These are phyloP conservation scores for Sicyos edulis DNA, from an alignment of 306 rosid genomes.

Conservation along the genomic window DNA sequence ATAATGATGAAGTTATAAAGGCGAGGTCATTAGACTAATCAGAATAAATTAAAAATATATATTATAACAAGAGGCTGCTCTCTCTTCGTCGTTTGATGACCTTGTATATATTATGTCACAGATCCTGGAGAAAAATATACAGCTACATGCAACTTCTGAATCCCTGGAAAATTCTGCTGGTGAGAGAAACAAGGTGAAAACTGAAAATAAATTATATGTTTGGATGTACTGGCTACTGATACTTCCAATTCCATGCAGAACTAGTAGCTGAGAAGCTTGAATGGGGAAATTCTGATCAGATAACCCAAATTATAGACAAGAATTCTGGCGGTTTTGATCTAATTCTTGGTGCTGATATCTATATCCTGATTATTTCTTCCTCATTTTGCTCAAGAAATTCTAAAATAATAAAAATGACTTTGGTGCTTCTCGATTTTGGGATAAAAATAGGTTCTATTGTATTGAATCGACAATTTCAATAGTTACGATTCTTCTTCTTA, in stretches of 20 bases:
- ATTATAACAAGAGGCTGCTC: slow-evolving; percentile 11
- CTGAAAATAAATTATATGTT: slow-evolving; percentile 15
- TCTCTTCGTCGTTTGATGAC: slow-evolving; percentile 24
- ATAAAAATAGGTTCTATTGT: too few relatives aligned
- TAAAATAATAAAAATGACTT: neutral
- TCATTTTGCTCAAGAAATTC: slow-evolving; percentile 18
- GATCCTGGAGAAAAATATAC: slow-evolving; percentile 78
- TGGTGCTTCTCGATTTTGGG: neutral
- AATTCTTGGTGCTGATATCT: slow-evolving; percentile 91
- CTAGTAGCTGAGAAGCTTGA: slow-evolving; percentile 70
- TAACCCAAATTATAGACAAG: slow-evolving; percentile 46
- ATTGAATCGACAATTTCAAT: too few relatives aligned
- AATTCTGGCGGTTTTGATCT: slow-evolving; percentile 66
- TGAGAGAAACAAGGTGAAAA: slow-evolving; percentile 34
- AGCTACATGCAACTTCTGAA: slow-evolving; percentile 61
- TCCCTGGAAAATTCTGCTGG: slow-evolving; percentile 39
- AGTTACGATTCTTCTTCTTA: too few relatives aligned
- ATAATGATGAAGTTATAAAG: slow-evolving; percentile 90
- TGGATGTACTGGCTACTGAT: neutral
- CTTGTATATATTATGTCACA: slow-evolving; percentile 30
- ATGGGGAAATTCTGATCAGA: slow-evolving; percentile 77
- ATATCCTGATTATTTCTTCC: slow-evolving; percentile 49
- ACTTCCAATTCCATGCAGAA: slow-evolving; percentile 36
- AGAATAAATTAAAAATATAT: slow-evolving; percentile 3
- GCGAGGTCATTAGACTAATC: slow-evolving; percentile 37